phyloP scores from a whole-genome alignment of 129 eudicot species.

The Artemisia annua region DNA sequence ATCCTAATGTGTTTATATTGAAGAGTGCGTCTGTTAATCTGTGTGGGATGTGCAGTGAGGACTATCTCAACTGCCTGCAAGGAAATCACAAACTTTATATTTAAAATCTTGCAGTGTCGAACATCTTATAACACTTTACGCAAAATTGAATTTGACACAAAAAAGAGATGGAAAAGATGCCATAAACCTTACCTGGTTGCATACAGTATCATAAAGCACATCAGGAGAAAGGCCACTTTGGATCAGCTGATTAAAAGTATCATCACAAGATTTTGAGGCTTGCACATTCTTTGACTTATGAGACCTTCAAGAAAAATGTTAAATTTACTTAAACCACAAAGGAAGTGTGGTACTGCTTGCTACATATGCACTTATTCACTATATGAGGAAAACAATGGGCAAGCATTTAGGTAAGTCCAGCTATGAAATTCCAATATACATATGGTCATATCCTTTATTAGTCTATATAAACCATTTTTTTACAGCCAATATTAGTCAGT shows the following conservation, averaged over 20 bases:
- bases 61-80: conserved; percentile 89
- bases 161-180: conserved; percentile 7
- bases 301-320: conserved; percentile 49
- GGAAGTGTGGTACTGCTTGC: conserved; percentile 13
- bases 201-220: conserved; percentile 74
- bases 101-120: conserved; percentile 1
- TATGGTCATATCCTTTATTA: background rate
- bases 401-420: background rate
- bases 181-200: conserved; percentile 68
- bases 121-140: background rate
- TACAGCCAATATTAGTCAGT: conserved; percentile 12
- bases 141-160: background rate
- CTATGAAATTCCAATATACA: conserved; percentile 2
- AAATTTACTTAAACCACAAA: background rate
- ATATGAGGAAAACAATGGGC: background rate
- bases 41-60: conserved; percentile 99
- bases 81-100: conserved; percentile 15
- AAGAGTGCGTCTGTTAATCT: conserved; percentile 89
- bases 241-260: conserved; percentile 75
- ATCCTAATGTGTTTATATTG: conserved; percentile 91
- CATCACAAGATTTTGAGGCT: conserved; percentile 92
- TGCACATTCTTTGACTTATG: conserved; percentile 54
- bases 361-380: background rate
- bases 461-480: conserved; percentile 18
- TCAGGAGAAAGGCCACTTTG: conserved; percentile 87